Conservation (phyloP, 139 green algal genomes). For the Gonium pectorale region DNA sequence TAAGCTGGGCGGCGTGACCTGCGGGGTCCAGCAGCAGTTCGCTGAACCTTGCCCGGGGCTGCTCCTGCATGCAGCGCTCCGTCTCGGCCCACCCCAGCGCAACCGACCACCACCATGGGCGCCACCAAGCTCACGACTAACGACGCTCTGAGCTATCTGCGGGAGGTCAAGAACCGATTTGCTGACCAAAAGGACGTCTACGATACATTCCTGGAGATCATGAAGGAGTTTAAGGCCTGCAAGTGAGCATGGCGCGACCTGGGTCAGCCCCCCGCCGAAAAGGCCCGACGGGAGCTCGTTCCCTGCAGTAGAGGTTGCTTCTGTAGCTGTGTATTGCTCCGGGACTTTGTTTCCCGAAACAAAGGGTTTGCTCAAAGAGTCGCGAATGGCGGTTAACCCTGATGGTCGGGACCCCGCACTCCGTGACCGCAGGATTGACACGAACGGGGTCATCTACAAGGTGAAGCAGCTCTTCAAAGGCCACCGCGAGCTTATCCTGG, state of each 20-base stretch:
- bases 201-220: conserved; percentile 98
- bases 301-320: too few relatives aligned
- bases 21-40: not conserved
- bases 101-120: conserved; percentile 36
- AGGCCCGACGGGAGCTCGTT: too few relatives aligned
- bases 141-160: conserved; percentile 83
- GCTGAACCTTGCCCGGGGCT: too few relatives aligned
- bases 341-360: too few relatives aligned
- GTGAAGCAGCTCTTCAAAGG: conserved; percentile 97
- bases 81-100: conserved; percentile 21
- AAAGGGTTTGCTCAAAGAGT: too few relatives aligned
- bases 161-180: conserved; percentile 84
- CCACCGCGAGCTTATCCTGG: conserved; percentile 96
- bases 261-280: conserved; percentile 22
- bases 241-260: conserved; percentile 67
- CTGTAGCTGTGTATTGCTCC: too few relatives aligned
- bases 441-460: conserved; percentile 91
- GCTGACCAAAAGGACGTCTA: conserved; percentile 88
- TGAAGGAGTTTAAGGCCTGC: conserved; percentile 99
- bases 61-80: conserved; percentile 21
- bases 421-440: conserved; percentile 90
- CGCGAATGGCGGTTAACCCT: too few relatives aligned
- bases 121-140: conserved; percentile 76
- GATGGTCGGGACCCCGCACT: too few relatives aligned
- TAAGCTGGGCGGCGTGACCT: too few relatives aligned